Percentiles rank a stretch among this genome's conserved stretches.
phyloP scores from a whole-genome alignment of 306 rosid genomes.

The Leucaena leucocephala region DNA sequence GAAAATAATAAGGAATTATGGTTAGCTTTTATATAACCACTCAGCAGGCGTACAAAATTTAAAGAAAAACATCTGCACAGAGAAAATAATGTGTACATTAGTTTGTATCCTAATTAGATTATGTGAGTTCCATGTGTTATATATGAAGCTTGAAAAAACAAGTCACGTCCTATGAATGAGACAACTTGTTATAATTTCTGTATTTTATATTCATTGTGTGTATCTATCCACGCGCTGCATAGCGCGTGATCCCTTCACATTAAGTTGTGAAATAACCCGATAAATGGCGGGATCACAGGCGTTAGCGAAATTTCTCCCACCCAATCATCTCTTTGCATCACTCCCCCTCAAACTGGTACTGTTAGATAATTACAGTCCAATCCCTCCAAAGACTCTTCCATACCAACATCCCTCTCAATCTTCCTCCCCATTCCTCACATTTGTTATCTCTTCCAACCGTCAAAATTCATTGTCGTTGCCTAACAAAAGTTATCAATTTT shows the following conservation, averaged over 20 bases:
- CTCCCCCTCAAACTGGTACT: conserved; percentile 27
- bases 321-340: conserved; percentile 39
- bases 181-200: too few relatives aligned
- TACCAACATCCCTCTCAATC: conserved; percentile 6
- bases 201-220: too few relatives aligned
- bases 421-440: background rate
- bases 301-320: conserved; percentile 33
- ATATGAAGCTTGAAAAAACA: too few relatives aligned
- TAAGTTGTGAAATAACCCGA: conserved; percentile 40
- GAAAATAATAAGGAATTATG: too few relatives aligned
- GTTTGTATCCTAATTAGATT: too few relatives aligned
- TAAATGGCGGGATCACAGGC: conserved; percentile 60
- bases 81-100: too few relatives aligned
- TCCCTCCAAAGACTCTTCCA: conserved; percentile 47
- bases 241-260: conserved; percentile 30
- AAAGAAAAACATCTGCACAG: too few relatives aligned
- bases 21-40: too few relatives aligned
- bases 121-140: too few relatives aligned
- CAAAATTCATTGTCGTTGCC: conserved; percentile 13
- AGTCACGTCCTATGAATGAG: too few relatives aligned
- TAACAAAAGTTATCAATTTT: conserved; percentile 25
- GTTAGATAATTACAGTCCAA: conserved; percentile 35
- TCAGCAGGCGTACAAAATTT: too few relatives aligned
- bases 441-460: conserved; percentile 7
- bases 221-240: conserved; percentile 45